A percentile compares a stretch with the other conserved stretches of the same genome.
These are phyloP conservation scores for Tetratostichococcus sp. DNA, from an alignment of 139 green algal species.

Conservation along the genomic window DNA sequence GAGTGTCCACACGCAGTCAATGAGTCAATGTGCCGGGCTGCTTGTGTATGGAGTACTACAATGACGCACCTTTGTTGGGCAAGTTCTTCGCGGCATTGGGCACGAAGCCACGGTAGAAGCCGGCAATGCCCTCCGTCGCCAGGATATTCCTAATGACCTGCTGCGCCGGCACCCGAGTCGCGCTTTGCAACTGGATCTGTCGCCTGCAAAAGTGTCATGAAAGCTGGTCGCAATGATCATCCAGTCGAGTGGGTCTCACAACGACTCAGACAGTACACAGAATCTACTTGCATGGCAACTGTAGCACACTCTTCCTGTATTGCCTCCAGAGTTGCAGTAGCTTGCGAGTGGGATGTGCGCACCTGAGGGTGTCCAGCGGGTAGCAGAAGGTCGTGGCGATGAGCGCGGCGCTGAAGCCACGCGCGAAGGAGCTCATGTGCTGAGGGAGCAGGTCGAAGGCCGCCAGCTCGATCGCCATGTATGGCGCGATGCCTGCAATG, in stretches of 20 bases:
- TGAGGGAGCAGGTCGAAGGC: conserved; percentile 56
- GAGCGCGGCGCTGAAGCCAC: conserved; percentile 63
- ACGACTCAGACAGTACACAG: no score
- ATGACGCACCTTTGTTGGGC: conserved; percentile 69
- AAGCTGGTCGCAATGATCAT: no score
- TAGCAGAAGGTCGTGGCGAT: conserved; percentile 68
- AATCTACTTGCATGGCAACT: no score
- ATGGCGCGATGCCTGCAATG: conserved; percentile 65
- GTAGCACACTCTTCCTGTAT: no score
- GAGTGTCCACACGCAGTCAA: neutral
- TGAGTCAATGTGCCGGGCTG: neutral
- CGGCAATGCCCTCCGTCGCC: conserved; percentile 38
- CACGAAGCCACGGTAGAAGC: conserved; percentile 75
- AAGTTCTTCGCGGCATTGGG: conserved; percentile 80
- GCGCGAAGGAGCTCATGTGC: conserved; percentile 47
- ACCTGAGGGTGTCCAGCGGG: conserved; percentile 72
- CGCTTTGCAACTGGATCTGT: conserved; percentile 37
- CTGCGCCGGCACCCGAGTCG: neutral
- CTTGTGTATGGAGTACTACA: no score
- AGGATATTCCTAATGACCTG: conserved; percentile 25
- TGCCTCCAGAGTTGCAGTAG: no score
- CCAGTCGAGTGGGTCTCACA: no score
- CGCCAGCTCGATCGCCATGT: conserved; percentile 76
- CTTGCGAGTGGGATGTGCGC: no score
- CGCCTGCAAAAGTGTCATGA: conserved; percentile 9